phyloP scores from a whole-genome alignment of 345 rosid species.

The Schrenkiella parvula region DNA sequence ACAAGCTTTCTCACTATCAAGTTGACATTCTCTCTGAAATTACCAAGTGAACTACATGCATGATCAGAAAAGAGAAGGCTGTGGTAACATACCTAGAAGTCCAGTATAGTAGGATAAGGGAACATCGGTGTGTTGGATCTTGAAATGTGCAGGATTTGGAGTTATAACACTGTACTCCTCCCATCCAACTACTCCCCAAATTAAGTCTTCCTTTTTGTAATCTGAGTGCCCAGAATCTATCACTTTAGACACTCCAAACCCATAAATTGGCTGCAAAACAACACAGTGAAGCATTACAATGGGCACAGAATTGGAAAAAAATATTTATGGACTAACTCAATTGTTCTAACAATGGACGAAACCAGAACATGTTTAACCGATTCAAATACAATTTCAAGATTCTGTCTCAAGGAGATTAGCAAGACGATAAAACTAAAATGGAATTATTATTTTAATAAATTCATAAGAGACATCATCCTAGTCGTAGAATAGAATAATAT shows the following conservation, averaged over 20 bases:
- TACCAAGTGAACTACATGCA: not conserved
- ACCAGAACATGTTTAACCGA: not conserved
- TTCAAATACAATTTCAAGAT: not conserved
- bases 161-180: slow-evolving; percentile 50
- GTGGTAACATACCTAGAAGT: slow-evolving; percentile 45
- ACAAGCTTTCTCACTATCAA: not conserved
- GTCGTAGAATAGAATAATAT: not conserved
- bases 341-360: not conserved
- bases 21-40: not conserved
- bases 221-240: slow-evolving; percentile 49
- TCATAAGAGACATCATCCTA: not conserved
- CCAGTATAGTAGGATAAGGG: slow-evolving; percentile 63
- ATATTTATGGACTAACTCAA: too few species aligned
- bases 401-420: not conserved
- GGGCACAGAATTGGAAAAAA: not conserved
- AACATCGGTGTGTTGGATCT: slow-evolving; percentile 50
- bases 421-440: too few species aligned
- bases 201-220: slow-evolving; percentile 45
- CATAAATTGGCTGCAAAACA: slow-evolving; percentile 47
- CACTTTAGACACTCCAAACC: slow-evolving; percentile 51
- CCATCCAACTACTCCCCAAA: slow-evolving; percentile 59
- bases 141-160: slow-evolving; percentile 25
- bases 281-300: not conserved
- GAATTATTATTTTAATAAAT: too few species aligned
- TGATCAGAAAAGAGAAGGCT: not conserved